These are phyloP conservation scores for Kurtzmaniella quercitrusa DNA, from an alignment of 1,139 yeast genomes.

Conservation along the genomic window DNA sequence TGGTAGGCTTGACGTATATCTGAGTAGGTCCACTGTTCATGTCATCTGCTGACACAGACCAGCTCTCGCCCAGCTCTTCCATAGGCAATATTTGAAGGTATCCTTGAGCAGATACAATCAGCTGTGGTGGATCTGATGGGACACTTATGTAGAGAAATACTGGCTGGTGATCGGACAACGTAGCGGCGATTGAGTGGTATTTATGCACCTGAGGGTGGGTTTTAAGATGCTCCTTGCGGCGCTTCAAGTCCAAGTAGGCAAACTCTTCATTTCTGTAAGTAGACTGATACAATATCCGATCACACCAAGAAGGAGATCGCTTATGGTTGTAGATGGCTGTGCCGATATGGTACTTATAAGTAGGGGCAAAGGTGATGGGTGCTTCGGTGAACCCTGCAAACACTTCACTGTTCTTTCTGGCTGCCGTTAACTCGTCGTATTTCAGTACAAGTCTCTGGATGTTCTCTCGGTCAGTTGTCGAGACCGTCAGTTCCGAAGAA, in stretches of 20 bases:
- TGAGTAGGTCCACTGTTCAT: constrained; percentile 39
- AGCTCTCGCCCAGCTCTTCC: constrained; percentile 15
- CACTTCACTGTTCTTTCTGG: constrained; percentile 40
- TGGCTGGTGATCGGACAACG: constrained; percentile 42
- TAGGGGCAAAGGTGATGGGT: constrained; percentile 60
- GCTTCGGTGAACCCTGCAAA: constrained; percentile 66
- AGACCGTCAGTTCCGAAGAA: background rate
- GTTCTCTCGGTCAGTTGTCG: constrained; percentile 4
- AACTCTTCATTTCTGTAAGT: constrained; percentile 26
- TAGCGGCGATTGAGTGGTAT: constrained; percentile 37
- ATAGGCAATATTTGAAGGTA: constrained; percentile 35
- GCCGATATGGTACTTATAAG: constrained; percentile 61
- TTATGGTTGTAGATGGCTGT: constrained; percentile 51
- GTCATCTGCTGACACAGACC: constrained; percentile 8
- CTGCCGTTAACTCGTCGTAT: constrained; percentile 58
- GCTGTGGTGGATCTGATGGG: constrained; percentile 40
- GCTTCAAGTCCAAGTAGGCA: constrained; percentile 5
- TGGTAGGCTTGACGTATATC: constrained; percentile 41
- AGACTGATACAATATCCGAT: constrained; percentile 60
- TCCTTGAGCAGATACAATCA: constrained; percentile 38
- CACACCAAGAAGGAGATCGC: constrained; percentile 87
- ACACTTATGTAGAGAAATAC: constrained; percentile 42
- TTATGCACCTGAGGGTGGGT: constrained; percentile 23
- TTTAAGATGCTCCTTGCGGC: constrained; percentile 1
- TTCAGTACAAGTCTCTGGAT: constrained; percentile 23